phyloP scores from a whole-genome alignment of 768 basidiomycete genomes.

The Candolleomyces eurysporus region DNA sequence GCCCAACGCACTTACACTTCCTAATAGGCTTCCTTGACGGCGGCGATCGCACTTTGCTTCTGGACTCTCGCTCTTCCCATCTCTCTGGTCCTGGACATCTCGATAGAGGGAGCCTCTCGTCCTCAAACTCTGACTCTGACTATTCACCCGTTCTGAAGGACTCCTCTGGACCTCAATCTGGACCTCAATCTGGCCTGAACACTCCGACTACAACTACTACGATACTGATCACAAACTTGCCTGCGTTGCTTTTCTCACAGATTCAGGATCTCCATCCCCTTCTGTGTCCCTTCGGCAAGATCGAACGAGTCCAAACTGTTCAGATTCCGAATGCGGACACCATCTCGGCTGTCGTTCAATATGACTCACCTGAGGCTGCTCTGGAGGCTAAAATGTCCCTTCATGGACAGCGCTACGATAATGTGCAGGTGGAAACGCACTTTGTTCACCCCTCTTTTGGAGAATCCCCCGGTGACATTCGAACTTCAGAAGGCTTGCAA shows the following conservation, averaged over 20 bases:
- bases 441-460: conserved; percentile 25
- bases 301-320: conserved; percentile 59
- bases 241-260: conserved; percentile 65
- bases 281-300: conserved; percentile 67
- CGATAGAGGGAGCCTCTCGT: conserved; percentile 21
- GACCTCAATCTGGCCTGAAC: conserved; percentile 28
- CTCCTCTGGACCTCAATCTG: conserved; percentile 25
- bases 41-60: conserved; percentile 68
- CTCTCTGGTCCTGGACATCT: conserved; percentile 25
- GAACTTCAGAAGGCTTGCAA: not conserved
- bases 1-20: not conserved
- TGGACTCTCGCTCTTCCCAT: conserved; percentile 45
- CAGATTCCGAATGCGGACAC: conserved; percentile 37
- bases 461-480: conserved; percentile 1
- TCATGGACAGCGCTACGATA: conserved; percentile 61
- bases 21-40: conserved; percentile 73
- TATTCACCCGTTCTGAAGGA: conserved; percentile 16
- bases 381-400: conserved; percentile 64
- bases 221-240: conserved; percentile 64
- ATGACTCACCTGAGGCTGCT: conserved; percentile 50
- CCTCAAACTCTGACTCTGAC: conserved; percentile 33
- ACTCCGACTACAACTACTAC: conserved; percentile 44
- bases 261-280: conserved; percentile 68
- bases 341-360: conserved; percentile 64
- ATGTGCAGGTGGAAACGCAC: conserved; percentile 34